phyloP scores from a whole-genome alignment of 2,329 filamentous ascomycete species.

The Aspergillus proliferans region DNA sequence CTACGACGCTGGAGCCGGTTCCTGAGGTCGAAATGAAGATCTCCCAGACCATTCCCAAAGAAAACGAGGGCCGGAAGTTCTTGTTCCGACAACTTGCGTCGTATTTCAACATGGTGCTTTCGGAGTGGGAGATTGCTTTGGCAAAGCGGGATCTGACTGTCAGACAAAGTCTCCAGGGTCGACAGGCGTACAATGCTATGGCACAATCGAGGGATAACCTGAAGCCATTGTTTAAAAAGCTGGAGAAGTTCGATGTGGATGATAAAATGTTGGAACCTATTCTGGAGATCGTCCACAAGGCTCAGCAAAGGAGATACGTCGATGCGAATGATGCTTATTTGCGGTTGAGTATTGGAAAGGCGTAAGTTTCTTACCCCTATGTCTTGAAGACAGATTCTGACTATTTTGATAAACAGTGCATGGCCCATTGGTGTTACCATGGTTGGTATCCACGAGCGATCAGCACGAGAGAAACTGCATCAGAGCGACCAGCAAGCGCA shows the following conservation, averaged over 20 bases:
- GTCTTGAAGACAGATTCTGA: slow-evolving; percentile 7
- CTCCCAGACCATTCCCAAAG: slow-evolving; percentile 54
- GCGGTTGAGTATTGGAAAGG: slow-evolving; percentile 87
- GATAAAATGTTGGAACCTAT: slow-evolving; percentile 74
- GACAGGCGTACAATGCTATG: slow-evolving; percentile 78
- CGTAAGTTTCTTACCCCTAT: slow-evolving; percentile 36
- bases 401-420: slow-evolving; percentile 44
- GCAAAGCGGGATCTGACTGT: slow-evolving; percentile 51
- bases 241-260: slow-evolving; percentile 75
- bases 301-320: slow-evolving; percentile 86
- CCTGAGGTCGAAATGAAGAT: slow-evolving; percentile 88
- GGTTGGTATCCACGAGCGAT: slow-evolving; percentile 98
- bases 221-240: slow-evolving; percentile 79
- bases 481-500: slow-evolving; percentile 73
- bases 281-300: slow-evolving; percentile 83
- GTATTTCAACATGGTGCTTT: slow-evolving; percentile 94
- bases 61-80: slow-evolving; percentile 60
- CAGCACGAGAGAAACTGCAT: slow-evolving; percentile 89
- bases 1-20: slow-evolving; percentile 73
- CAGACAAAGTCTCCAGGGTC: slow-evolving; percentile 70
- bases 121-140: slow-evolving; percentile 77
- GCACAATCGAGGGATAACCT: slow-evolving; percentile 81
- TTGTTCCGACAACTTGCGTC: slow-evolving; percentile 83
- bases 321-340: slow-evolving; percentile 96
- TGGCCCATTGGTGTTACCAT: slow-evolving; percentile 99